Conservation (phyloP, 192 early-diverging fungal species). For the Anaeromyces robustus region DNA sequence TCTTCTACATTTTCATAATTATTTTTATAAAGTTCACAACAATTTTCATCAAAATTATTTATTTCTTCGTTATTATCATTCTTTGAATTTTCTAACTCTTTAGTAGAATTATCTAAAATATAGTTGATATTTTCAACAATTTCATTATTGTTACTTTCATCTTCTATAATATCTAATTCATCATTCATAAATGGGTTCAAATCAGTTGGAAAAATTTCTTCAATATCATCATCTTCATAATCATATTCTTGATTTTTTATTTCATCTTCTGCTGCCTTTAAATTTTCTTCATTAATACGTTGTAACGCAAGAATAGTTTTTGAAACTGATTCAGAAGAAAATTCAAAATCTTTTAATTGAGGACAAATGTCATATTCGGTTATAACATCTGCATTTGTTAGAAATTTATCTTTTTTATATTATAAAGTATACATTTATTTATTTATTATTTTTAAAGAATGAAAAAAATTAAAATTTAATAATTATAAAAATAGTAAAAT, state of each 20-base stretch:
- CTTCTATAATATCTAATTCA: slow-evolving; percentile 15
- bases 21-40: slow-evolving; percentile 1
- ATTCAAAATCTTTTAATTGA: slow-evolving; percentile 49
- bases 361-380: slow-evolving; percentile 45
- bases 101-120: neutral
- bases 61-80: slow-evolving; percentile 3
- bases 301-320: slow-evolving; percentile 40
- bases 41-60: neutral
- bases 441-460: neutral
- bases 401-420: slow-evolving; percentile 28
- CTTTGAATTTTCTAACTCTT: neutral
- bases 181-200: slow-evolving; percentile 23
- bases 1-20: slow-evolving; percentile 6
- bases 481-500: too few relatives aligned
- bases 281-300: slow-evolving; percentile 1
- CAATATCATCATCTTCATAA: slow-evolving; percentile 12
- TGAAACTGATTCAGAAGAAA: slow-evolving; percentile 37
- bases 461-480: too few relatives aligned
- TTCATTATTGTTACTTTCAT: neutral
- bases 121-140: neutral
- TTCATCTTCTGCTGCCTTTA: slow-evolving; percentile 13
- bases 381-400: slow-evolving; percentile 17
- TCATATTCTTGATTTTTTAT: slow-evolving; percentile 4
- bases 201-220: slow-evolving; percentile 13
- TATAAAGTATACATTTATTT: neutral